Percentiles rank a stretch among this genome's conserved stretches.
Evolutionary conservation across 2,329 filamentous ascomycete genomes (phyloP).

Genomic region (Neofusicoccum kwambonambiense): DNA sequence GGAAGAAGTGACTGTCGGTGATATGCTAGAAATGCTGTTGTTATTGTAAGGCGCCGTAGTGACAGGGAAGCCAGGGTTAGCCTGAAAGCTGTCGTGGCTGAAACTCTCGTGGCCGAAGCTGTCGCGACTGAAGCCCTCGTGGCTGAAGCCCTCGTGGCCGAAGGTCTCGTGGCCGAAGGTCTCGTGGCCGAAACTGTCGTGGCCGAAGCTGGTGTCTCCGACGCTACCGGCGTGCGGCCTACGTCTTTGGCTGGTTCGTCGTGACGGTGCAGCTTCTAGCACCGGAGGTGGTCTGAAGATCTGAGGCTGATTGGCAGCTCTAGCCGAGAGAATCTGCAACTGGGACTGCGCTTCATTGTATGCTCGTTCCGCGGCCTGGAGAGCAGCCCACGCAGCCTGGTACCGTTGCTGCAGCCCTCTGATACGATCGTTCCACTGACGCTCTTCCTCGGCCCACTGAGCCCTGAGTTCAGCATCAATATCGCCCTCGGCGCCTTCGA

Average conservation of each 20-base stretch:
- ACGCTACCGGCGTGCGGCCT: slow-evolving; percentile 28
- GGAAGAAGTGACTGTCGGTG: slow-evolving; percentile 53
- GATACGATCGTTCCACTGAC: slow-evolving; percentile 57
- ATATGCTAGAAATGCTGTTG: slow-evolving; percentile 44
- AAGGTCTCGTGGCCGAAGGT: too few relatives aligned
- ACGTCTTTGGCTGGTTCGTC: slow-evolving; percentile 42
- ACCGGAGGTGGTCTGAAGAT: slow-evolving; percentile 29
- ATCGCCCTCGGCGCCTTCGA: slow-evolving; percentile 43
- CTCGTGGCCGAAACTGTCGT: too few relatives aligned
- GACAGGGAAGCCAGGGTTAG: slow-evolving; percentile 31
- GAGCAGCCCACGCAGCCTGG: slow-evolving; percentile 35
- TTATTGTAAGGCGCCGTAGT: slow-evolving; percentile 46
- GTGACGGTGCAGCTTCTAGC: slow-evolving; percentile 28
- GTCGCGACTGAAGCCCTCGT: too few relatives aligned
- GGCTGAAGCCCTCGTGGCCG: too few relatives aligned
- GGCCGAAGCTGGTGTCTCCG: not conserved
- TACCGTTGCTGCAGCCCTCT: slow-evolving; percentile 55
- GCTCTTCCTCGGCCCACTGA: slow-evolving; percentile 48
- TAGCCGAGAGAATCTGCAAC: slow-evolving; percentile 39
- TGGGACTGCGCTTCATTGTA: slow-evolving; percentile 42
- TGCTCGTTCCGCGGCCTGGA: slow-evolving; percentile 37
- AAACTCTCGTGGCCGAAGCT: too few relatives aligned
- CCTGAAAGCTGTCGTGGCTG: slow-evolving; percentile 34
- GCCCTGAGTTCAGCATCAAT: slow-evolving; percentile 38
- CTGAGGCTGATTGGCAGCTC: slow-evolving; percentile 38